Percentiles rank a stretch among this genome's conserved stretches.
Evolutionary conservation across 441 rosid genomes (phyloP).

Genomic region (Caryocar brasiliense): DNA sequence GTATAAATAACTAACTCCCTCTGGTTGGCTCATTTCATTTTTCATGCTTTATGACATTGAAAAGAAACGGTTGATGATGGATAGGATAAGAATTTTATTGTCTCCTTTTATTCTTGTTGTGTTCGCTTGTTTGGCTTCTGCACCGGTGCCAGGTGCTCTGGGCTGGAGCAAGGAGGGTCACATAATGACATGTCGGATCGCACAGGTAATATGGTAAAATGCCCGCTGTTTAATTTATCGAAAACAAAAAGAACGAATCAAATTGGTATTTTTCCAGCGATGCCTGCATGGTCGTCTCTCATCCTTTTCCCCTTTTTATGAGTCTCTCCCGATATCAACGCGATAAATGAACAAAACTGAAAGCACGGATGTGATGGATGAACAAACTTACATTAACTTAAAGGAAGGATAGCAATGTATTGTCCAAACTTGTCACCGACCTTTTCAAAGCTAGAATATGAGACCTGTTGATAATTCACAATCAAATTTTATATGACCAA

Average conservation of each 20-base stretch:
- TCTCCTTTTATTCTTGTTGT: conserved; percentile 16
- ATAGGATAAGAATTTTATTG: neutral
- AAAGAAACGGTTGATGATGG: conserved; percentile 13
- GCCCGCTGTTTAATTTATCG: too few species aligned
- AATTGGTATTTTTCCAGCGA: too few species aligned
- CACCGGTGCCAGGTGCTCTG: conserved; percentile 28
- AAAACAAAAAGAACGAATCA: too few species aligned
- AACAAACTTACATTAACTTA: too few species aligned
- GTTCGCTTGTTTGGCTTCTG: conserved; percentile 20
- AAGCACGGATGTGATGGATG: too few species aligned
- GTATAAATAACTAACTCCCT: neutral
- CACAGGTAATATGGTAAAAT: conserved; percentile 52
- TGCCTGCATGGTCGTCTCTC: too few species aligned
- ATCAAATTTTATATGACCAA: neutral
- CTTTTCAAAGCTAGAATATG: too few species aligned
- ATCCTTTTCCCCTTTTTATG: too few species aligned
- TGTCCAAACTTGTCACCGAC: too few species aligned
- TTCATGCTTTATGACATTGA: neutral
- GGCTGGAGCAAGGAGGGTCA: conserved; percentile 98
- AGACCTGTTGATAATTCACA: neutral
- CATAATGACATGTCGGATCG: conserved; percentile 69
- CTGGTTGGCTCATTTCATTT: neutral
- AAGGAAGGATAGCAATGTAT: too few species aligned
- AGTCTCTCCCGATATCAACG: too few species aligned
- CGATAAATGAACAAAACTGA: too few species aligned